Evolutionary conservation across 1,284 basidiomycete species (phyloP), one percentile per base, ranked within the genome.

Genomic region (Malassezia furfur): DNA sequence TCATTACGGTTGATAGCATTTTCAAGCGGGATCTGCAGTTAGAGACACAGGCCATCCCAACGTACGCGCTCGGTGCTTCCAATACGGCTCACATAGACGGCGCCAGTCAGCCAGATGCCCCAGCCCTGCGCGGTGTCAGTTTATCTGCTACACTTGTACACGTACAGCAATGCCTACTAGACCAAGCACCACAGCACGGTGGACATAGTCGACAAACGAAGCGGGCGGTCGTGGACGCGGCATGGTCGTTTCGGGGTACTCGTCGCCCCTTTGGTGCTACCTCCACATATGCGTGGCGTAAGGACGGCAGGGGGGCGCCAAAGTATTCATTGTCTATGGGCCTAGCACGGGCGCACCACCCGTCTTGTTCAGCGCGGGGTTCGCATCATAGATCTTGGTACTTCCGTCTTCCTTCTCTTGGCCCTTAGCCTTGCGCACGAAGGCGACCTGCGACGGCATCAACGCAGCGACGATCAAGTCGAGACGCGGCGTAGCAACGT

Each of bases 391-490:
- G 7, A 49, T 25, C 28, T 34, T 25, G n/a, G 28, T 17, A 10
- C 17, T 5, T 2, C 11, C 11, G 6, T 44, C 15, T n/a, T 43
- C 25, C 7, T 30, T 32, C 7, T 35, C 9, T 17, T 21, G 10
- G 36, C 46, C 36, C 14, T 25, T 38, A 2, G 25, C 3, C 6
- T 35, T 17, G 19, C 43, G 45, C 22, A 63, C 45, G 11, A 52
- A 50, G 12, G 38, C 25, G 10, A 70, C 52, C 54, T 70, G 68
- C 31, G 51, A 58, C 3, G 65, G 64, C 40, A 65, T 63, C 14
- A 71, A 38, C n/a, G 63, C 51, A 0, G 68, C 64, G 32, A 67
- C 45, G 21, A 72, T 60, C 30, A 68, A 6, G 50, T 72, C 70
- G 19, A 72, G 51, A 7, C 66, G 60, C 1, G 70, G 70, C 32